Evolutionary conservation across 2,329 filamentous ascomycete species (phyloP), one percentile per base, ranked within the genome.

Genomic region (Cercospora sp.): DNA sequence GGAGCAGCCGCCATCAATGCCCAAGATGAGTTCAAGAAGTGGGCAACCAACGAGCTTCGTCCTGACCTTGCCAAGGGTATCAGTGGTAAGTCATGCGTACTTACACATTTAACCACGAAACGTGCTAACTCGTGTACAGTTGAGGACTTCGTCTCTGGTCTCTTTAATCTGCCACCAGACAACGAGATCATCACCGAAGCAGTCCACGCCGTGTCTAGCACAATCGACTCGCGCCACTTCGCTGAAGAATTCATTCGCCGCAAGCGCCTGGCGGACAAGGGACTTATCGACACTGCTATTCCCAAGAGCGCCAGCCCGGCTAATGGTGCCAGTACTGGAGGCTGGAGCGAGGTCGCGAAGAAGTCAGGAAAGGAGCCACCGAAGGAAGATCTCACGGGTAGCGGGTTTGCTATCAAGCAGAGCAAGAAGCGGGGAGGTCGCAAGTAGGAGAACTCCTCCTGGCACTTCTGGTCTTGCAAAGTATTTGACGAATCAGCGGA

Each of bases 341-440:
- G 91, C 65, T 99, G 95, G 95, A 97, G 87, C 74, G 95, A 98
- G 81, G 95, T 99, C 63, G 95, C 95, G 1, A 98, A 98, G 89
- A 97, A 97, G 85, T 83, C 81, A 60, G 79, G 67, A 72, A 73
- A 74, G 77, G 77, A 69, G 63, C 51, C 73, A 78, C 78, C 77
- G 78, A 81, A 81, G 75, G 75, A 80, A 60, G 77, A 79, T 59
- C 78, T 80, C 53, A 42, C 36, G n/a, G 36, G 16, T n/a, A 87
- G 84, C 26, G 86, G 90, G 9, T 98, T 97, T 83, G 95, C 95
- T 84, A 92, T 98, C 63, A 94, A 98, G 10, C 88, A 92, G 13
- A 87, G 90, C 70, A 94, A 95, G 80, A 98, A 97, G 89, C 97
- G 97, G 87, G 90, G 86, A 48, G 73, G 75, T 12, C 83, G 82